Evolutionary conservation across 202 grass and related monocot genomes (phyloP).

Genomic region (Schoenoplectus triqueter): DNA sequence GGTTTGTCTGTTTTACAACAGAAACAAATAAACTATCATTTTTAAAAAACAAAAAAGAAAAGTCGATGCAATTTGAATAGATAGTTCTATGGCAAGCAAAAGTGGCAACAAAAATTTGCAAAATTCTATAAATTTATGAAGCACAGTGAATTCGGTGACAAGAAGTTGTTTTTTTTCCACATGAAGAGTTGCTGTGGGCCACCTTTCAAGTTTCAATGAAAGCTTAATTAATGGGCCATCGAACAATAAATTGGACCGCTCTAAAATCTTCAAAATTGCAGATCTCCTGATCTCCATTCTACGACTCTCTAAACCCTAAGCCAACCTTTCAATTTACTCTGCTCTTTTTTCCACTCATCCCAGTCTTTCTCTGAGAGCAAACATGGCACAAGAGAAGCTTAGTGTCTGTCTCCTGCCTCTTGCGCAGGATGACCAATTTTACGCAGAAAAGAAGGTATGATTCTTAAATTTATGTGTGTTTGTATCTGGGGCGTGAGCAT

Average conservation of each 20-base stretch:
- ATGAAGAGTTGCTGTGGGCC: background rate
- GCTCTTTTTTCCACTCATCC: background rate
- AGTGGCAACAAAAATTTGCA: too few relatives aligned
- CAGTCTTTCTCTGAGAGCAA: background rate
- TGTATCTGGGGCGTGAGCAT: background rate
- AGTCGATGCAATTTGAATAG: too few relatives aligned
- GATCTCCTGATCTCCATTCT: background rate
- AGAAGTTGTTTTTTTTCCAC: background rate
- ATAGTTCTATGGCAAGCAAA: too few relatives aligned
- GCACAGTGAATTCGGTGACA: too few relatives aligned
- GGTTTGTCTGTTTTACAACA: too few relatives aligned
- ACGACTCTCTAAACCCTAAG: slow-evolving; percentile 30
- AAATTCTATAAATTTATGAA: too few relatives aligned
- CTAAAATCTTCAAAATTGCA: background rate
- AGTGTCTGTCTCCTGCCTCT: slow-evolving; percentile 49
- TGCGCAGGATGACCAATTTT: slow-evolving; percentile 53
- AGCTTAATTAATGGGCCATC: background rate
- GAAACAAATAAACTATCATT: too few relatives aligned
- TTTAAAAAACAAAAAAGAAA: too few relatives aligned
- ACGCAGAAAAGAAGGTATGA: slow-evolving; percentile 69
- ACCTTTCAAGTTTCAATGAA: background rate
- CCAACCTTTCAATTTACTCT: background rate
- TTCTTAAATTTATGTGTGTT: background rate
- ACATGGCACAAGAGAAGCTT: slow-evolving; percentile 40
- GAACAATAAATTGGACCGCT: background rate